Conservation (phyloP, 805 yeast species). For the Barnettozyma salicaria region DNA sequence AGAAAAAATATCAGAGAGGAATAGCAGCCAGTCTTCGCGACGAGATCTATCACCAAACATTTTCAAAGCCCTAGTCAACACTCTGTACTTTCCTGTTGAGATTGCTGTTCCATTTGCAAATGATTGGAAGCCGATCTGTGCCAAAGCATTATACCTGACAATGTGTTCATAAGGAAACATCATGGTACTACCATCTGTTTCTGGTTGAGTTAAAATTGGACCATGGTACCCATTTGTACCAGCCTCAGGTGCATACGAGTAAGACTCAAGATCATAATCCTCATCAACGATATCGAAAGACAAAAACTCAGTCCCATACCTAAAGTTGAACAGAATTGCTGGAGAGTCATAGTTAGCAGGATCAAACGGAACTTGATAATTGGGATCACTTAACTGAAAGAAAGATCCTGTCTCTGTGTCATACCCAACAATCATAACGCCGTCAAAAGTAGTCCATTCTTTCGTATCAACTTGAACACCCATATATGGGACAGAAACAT, state of each 20-base stretch:
- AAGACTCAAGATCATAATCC: constrained; percentile 8
- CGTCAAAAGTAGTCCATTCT: constrained; percentile 13
- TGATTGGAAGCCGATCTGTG: not conserved
- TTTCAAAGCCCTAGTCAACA: constrained; percentile 9
- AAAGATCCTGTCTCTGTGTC: constrained; percentile 1
- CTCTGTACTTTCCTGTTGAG: constrained; percentile 9
- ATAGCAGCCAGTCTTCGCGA: constrained; percentile 12
- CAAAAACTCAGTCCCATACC: constrained; percentile 11
- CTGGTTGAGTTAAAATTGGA: constrained; percentile 3
- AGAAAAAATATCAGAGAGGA: constrained; percentile 5
- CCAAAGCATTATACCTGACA: not conserved
- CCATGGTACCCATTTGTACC: constrained; percentile 11
- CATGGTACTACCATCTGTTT: constrained; percentile 1
- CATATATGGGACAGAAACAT: constrained; percentile 15
- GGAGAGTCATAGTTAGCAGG: constrained; percentile 4
- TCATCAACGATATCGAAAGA: constrained; percentile 13
- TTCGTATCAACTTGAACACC: constrained; percentile 12
- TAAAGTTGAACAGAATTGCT: constrained; percentile 7
- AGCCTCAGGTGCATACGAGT: constrained; percentile 6
- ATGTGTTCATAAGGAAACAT: constrained; percentile 9
- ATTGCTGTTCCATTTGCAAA: constrained; percentile 3
- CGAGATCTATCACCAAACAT: constrained; percentile 10
- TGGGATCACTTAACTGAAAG: not conserved
- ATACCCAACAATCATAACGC: constrained; percentile 3
- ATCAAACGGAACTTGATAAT: constrained; percentile 2